These are phyloP conservation scores for Entomortierella beljakovae DNA, from an alignment of 192 early-diverging fungal genomes.

Conservation along the genomic window DNA sequence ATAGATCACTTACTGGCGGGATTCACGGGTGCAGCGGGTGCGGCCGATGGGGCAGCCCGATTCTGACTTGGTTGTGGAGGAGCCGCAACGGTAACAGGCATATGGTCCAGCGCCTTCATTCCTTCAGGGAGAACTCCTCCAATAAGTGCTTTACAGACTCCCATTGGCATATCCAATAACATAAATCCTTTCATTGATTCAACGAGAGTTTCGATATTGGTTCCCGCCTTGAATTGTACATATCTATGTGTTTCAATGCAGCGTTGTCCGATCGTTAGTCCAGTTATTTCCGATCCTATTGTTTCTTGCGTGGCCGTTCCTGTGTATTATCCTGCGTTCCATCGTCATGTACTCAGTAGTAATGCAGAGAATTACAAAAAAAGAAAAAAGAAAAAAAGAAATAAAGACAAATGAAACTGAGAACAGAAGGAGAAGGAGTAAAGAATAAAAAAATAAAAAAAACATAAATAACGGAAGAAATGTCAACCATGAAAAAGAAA, in stretches of 20 bases:
- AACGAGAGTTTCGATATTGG: constrained; percentile 70
- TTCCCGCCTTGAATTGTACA: constrained; percentile 78
- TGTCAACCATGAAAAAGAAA: background rate
- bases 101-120: constrained; percentile 78
- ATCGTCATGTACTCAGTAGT: background rate
- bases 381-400: constrained; percentile 5
- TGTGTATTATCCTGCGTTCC: background rate
- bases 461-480: constrained; percentile 1
- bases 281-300: background rate
- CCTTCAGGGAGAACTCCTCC: constrained; percentile 84
- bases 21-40: constrained; percentile 8
- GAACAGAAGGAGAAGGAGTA: background rate
- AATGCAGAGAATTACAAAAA: background rate
- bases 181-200: constrained; percentile 82
- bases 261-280: constrained; percentile 14
- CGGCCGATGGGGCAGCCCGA: constrained; percentile 34
- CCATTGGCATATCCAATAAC: constrained; percentile 77
- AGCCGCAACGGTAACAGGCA: constrained; percentile 50
- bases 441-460: background rate
- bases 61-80: constrained; percentile 16
- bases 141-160: constrained; percentile 75
- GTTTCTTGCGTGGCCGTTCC: background rate
- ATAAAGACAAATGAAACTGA: no score
- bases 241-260: constrained; percentile 61
- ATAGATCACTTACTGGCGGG: constrained; percentile 31